A percentile compares a stretch with the other conserved stretches of the same genome.
Conservation (phyloP, 345 rosid genomes). For the Eucalyptus brandiana region DNA sequence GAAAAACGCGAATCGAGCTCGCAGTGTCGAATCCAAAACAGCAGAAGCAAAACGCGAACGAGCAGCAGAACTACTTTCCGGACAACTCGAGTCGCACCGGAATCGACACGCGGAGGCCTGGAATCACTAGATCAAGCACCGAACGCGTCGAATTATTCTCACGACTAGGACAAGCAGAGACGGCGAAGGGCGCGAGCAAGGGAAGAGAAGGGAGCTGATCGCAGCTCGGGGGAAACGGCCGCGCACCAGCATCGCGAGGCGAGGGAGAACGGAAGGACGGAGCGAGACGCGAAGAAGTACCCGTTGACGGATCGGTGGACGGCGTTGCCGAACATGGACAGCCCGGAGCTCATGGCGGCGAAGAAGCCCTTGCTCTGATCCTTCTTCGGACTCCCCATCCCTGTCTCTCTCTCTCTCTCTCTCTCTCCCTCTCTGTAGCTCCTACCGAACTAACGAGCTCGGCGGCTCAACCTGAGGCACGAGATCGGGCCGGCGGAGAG, state of each 20-base stretch:
- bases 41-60: neutral
- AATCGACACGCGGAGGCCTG: neutral
- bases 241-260: neutral
- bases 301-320: constrained; percentile 64
- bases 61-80: neutral
- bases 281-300: constrained; percentile 1
- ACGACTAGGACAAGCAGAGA: neutral
- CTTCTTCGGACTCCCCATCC: constrained; percentile 43
- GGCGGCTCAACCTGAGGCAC: neutral
- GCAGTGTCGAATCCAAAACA: neutral
- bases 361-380: constrained; percentile 47
- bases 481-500: neutral
- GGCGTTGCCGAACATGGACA: constrained; percentile 57
- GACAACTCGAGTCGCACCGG: neutral
- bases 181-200: neutral
- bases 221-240: neutral
- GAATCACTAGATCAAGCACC: neutral
- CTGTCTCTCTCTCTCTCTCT: neutral
- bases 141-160: neutral
- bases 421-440: neutral
- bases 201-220: neutral
- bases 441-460: neutral
- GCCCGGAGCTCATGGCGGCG: constrained; percentile 55
- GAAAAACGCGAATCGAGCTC: neutral
- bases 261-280: neutral